Evolutionary conservation across 208 protist species (phyloP).

Genomic region (Trypanosoma congolense): DNA sequence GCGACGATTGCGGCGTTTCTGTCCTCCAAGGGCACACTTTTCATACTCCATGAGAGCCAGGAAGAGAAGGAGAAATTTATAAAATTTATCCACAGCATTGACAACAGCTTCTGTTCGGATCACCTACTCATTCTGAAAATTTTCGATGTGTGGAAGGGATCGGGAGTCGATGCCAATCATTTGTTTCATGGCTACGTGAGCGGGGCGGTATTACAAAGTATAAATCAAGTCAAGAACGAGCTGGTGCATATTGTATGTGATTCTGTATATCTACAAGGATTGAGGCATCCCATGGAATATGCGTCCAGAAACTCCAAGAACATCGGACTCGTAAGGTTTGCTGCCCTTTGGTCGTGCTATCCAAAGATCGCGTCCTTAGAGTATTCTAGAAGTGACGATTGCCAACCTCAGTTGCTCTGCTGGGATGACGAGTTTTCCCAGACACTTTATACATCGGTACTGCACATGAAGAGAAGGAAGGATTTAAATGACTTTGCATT

Average conservation of each 20-base stretch:
- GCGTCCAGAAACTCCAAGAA: constrained; percentile 70
- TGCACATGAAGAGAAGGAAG: constrained; percentile 35
- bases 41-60: constrained; percentile 69
- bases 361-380: constrained; percentile 73
- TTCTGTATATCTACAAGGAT: constrained; percentile 53
- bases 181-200: constrained; percentile 67
- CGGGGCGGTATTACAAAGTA: constrained; percentile 55
- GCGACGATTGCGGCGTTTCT: constrained; percentile 85
- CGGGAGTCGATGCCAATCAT: constrained; percentile 50
- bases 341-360: constrained; percentile 76
- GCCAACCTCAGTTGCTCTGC: constrained; percentile 60
- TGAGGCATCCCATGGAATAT: constrained; percentile 31
- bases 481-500: constrained; percentile 49
- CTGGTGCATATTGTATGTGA: constrained; percentile 65
- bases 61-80: constrained; percentile 40
- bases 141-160: constrained; percentile 64
- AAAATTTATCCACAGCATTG: constrained; percentile 42
- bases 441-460: constrained; percentile 43
- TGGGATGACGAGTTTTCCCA: constrained; percentile 76
- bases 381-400: constrained; percentile 46
- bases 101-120: constrained; percentile 62
- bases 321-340: constrained; percentile 62
- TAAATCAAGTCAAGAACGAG: constrained; percentile 76
- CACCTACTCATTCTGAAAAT: constrained; percentile 69
- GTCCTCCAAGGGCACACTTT: constrained; percentile 78